Conservation (phyloP, 441 rosid genomes). For the Melastoma candidum region DNA sequence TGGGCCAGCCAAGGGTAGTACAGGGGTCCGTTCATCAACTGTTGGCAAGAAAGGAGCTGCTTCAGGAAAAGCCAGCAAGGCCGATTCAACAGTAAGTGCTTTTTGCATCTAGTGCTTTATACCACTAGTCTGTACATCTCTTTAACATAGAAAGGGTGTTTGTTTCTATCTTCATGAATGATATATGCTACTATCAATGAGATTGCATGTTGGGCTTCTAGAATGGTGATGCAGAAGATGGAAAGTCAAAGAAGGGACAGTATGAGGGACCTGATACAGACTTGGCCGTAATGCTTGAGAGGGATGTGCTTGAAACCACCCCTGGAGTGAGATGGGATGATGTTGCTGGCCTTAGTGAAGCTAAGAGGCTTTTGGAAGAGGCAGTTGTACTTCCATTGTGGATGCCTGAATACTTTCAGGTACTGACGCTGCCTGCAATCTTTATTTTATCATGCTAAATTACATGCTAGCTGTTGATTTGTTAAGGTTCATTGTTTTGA, state of each 20-base stretch:
- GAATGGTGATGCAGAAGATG: slow-evolving; percentile 94
- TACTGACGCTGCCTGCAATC: slow-evolving; percentile 20
- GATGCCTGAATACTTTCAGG: slow-evolving; percentile 99
- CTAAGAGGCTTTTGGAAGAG: slow-evolving; percentile 95
- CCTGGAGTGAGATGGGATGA: slow-evolving; percentile 99
- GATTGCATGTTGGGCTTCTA: slow-evolving; percentile 22
- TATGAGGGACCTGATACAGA: slow-evolving; percentile 98
- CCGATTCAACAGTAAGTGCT: slow-evolving; percentile 63
- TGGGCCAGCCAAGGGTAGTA: slow-evolving; percentile 44
- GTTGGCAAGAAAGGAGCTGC: slow-evolving; percentile 70
- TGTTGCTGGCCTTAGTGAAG: slow-evolving; percentile 97
- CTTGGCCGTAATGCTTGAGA: slow-evolving; percentile 96
- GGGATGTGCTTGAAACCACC: slow-evolving; percentile 94
- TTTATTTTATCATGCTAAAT: slow-evolving; percentile 2
- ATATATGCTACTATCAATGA: neutral
- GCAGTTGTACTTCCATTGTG: slow-evolving; percentile 99
- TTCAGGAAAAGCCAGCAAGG: slow-evolving; percentile 61
- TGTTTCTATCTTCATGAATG: slow-evolving; percentile 8
- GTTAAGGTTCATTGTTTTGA: too few species aligned
- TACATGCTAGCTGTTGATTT: too few species aligned
- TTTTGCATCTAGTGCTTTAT: too few species aligned
- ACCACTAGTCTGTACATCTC: too few species aligned
- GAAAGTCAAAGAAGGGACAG: slow-evolving; percentile 64
- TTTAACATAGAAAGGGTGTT: neutral
- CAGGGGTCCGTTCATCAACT: slow-evolving; percentile 58